Percentiles rank a stretch among this genome's conserved stretches.
phyloP scores from a whole-genome alignment of 495 filamentous ascomycete species.

The Oidiodendron maius region DNA sequence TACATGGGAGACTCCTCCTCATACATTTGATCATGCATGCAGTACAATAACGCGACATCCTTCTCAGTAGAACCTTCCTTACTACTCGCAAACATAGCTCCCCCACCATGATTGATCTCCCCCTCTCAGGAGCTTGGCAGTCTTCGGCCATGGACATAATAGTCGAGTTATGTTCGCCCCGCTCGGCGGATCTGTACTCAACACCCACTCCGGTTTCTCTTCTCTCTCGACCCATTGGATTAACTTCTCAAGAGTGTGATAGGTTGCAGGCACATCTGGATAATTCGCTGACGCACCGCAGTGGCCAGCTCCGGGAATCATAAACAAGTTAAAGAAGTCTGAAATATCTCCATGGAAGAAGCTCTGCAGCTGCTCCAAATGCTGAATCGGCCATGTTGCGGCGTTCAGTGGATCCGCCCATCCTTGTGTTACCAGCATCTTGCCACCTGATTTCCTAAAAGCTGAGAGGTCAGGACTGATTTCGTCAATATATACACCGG shows the following conservation, averaged over 20 bases:
- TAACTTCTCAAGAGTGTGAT: slow-evolving; percentile 27
- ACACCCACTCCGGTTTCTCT: slow-evolving; percentile 16
- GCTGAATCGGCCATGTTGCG: slow-evolving; percentile 36
- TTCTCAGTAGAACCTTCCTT: too few species aligned
- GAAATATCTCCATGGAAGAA: slow-evolving; percentile 23
- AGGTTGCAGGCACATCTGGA: slow-evolving; percentile 28
- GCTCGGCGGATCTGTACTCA: slow-evolving; percentile 26
- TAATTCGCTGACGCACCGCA: slow-evolving; percentile 29
- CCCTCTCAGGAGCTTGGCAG: slow-evolving; percentile 20
- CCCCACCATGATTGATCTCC: slow-evolving; percentile 21
- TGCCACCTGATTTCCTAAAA: slow-evolving; percentile 28
- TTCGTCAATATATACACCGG: slow-evolving; percentile 31
- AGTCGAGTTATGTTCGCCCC: slow-evolving; percentile 27
- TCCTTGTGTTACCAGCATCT: slow-evolving; percentile 35
- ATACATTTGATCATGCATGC: too few species aligned
- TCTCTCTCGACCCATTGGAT: slow-evolving; percentile 29
- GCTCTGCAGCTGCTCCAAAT: slow-evolving; percentile 29
- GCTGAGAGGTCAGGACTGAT: slow-evolving; percentile 27
- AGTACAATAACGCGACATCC: background rate
- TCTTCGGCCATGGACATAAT: slow-evolving; percentile 33
- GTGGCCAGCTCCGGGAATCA: slow-evolving; percentile 35
- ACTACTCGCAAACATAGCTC: slow-evolving; percentile 1
- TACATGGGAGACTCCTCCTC: too few species aligned
- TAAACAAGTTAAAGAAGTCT: slow-evolving; percentile 33
- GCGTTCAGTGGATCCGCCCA: slow-evolving; percentile 37